A percentile compares a stretch with the other conserved stretches of the same genome.
Evolutionary conservation across 2,329 filamentous ascomycete species (phyloP).

Genomic region (Phaeosphaeriaceae sp.): DNA sequence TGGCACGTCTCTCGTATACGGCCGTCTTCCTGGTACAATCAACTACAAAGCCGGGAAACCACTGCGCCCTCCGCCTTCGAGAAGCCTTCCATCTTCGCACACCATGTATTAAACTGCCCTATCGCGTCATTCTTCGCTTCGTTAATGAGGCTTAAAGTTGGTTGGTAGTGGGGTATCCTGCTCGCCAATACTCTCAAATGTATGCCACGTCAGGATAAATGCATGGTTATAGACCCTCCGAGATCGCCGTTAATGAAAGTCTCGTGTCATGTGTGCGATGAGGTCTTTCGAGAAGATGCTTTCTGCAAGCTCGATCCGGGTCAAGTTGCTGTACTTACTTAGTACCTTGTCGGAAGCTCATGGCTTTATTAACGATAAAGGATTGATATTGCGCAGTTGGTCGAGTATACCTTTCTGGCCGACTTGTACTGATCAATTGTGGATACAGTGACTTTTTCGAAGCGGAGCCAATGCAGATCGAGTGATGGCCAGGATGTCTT

Average conservation of each 20-base stretch:
- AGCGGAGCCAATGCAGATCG: not conserved
- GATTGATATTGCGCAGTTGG: constrained; percentile 7
- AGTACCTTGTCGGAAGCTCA: constrained; percentile 11
- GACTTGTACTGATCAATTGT: constrained; percentile 6
- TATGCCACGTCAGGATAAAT: constrained; percentile 31
- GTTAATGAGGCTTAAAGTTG: constrained; percentile 10
- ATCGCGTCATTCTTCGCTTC: constrained; percentile 8
- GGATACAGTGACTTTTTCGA: not conserved
- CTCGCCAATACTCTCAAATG: constrained; percentile 13
- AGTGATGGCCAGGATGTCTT: not conserved
- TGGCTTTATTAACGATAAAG: constrained; percentile 7
- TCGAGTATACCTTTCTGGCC: constrained; percentile 2
- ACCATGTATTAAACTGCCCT: not conserved
- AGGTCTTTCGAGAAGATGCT: constrained; percentile 29
- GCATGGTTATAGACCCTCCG: constrained; percentile 26
- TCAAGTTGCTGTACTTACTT: constrained; percentile 17
- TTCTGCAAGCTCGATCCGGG: constrained; percentile 17
- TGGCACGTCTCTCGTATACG: constrained; percentile 1
- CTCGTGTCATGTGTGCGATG: constrained; percentile 27
- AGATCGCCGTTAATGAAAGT: constrained; percentile 30
- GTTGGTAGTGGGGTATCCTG: constrained; percentile 13
- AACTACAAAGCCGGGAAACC: constrained; percentile 5
- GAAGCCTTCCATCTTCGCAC: constrained; percentile 25
- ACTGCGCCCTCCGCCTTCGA: constrained; percentile 19
- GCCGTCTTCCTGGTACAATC: constrained; percentile 1